A percentile compares a stretch with the other conserved stretches of the same genome.
phyloP scores from a whole-genome alignment of 2,329 filamentous ascomycete genomes.

The Fusarium sulawesiense region DNA sequence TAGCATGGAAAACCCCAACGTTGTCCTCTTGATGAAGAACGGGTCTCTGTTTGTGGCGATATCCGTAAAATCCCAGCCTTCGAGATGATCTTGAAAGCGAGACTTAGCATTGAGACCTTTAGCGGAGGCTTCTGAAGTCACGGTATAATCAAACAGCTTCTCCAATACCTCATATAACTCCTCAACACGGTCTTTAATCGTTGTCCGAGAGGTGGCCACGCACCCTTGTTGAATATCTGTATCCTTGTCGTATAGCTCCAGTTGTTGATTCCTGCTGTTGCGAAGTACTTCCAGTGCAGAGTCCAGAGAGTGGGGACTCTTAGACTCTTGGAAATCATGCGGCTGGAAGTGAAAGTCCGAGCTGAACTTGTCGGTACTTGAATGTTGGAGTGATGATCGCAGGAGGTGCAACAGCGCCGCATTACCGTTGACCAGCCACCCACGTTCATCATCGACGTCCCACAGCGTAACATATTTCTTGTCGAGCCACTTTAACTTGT shows the following conservation, averaged over 20 bases:
- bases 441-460: not conserved
- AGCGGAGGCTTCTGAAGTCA: rapidly evolving
- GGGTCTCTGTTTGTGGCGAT: not conserved
- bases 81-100: rapidly evolving
- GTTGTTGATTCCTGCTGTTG: rapidly evolving
- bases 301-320: rapidly evolving
- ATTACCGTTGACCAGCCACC: not conserved
- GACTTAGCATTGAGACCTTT: not conserved
- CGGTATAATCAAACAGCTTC: not conserved
- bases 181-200: not conserved
- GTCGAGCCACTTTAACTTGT: not conserved
- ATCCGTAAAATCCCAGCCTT: not conserved
- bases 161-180: not conserved
- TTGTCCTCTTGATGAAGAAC: rapidly evolving
- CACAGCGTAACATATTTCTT: not conserved
- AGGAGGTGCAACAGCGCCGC: not conserved
- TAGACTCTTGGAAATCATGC: rapidly evolving
- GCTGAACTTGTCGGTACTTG: not conserved
- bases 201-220: rapidly evolving
- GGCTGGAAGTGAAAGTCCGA: not conserved
- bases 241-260: not conserved
- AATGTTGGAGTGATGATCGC: not conserved
- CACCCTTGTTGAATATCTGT: rapidly evolving
- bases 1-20: rapidly evolving
- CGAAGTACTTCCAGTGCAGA: rapidly evolving